Evolutionary conservation across 2,329 filamentous ascomycete species (phyloP).

Genomic region (Hymenoscyphus repandus): DNA sequence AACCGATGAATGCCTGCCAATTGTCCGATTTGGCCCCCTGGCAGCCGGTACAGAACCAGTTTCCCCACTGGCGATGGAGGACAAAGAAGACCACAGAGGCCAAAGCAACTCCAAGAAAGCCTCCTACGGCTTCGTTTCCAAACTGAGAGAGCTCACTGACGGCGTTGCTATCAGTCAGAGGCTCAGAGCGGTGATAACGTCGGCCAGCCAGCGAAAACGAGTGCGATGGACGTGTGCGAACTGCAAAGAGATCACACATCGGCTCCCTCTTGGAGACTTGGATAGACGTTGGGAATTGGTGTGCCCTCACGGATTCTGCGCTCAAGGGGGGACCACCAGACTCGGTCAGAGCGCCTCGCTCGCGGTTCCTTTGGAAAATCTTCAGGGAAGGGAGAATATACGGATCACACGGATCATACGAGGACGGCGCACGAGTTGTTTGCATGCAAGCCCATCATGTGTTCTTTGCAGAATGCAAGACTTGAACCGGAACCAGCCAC

Average conservation of each 20-base stretch:
- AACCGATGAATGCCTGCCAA: neutral
- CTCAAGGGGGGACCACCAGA: neutral
- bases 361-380: neutral
- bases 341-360: conserved; percentile 1
- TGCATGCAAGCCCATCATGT: no score
- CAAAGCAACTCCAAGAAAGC: neutral
- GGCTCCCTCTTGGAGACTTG: neutral
- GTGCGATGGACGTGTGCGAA: no score
- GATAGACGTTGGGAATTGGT: no score
- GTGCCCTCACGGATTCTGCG: neutral
- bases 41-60: neutral
- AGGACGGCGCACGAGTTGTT: no score
- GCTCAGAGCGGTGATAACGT: neutral
- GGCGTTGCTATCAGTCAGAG: neutral
- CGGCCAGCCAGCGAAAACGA: neutral
- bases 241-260: neutral
- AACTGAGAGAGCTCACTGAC: neutral
- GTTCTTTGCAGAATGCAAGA: no score
- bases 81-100: neutral
- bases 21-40: conserved; percentile 1
- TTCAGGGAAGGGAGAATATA: no score
- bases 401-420: no score
- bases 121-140: neutral
- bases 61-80: neutral
- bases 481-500: no score